Evolutionary conservation across 2,329 filamentous ascomycete genomes (phyloP).

Genomic region (Ascochyta clinopodiicola): DNA sequence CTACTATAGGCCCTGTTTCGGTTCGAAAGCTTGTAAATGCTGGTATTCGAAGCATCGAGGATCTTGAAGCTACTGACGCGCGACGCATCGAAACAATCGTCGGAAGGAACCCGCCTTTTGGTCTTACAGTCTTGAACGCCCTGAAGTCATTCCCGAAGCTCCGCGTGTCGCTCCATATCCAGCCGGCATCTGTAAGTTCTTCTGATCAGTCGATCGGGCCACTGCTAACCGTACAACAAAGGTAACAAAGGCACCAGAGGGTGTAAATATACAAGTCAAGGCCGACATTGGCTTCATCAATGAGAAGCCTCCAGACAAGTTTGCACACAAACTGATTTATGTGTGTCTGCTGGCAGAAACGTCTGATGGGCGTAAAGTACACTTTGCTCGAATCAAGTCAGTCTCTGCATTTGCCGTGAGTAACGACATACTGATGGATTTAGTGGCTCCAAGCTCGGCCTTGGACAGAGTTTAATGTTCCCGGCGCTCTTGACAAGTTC

Average conservation of each 20-base stretch:
- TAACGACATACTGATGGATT: constrained; percentile 40
- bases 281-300: constrained; percentile 77
- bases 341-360: constrained; percentile 78
- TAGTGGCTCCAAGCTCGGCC: constrained; percentile 71
- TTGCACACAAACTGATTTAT: constrained; percentile 69
- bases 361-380: constrained; percentile 70
- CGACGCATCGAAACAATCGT: constrained; percentile 78
- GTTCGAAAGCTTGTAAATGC: constrained; percentile 75
- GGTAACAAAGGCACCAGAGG: constrained; percentile 41
- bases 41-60: constrained; percentile 74
- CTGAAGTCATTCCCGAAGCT: constrained; percentile 76
- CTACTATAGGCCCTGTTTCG: constrained; percentile 76
- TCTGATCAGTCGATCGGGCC: background rate
- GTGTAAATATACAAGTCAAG: constrained; percentile 67
- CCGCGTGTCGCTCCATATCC: constrained; percentile 60
- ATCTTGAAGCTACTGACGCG: constrained; percentile 71
- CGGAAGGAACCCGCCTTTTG: constrained; percentile 83
- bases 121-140: constrained; percentile 69
- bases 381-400: constrained; percentile 69
- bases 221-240: constrained; percentile 7
- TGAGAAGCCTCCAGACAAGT: constrained; percentile 64
- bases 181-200: constrained; percentile 54
- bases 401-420: background rate
- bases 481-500: constrained; percentile 61
- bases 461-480: constrained; percentile 66